phyloP scores from a whole-genome alignment of 2,329 filamentous ascomycete species.

The Cryphonectria nitschkei region DNA sequence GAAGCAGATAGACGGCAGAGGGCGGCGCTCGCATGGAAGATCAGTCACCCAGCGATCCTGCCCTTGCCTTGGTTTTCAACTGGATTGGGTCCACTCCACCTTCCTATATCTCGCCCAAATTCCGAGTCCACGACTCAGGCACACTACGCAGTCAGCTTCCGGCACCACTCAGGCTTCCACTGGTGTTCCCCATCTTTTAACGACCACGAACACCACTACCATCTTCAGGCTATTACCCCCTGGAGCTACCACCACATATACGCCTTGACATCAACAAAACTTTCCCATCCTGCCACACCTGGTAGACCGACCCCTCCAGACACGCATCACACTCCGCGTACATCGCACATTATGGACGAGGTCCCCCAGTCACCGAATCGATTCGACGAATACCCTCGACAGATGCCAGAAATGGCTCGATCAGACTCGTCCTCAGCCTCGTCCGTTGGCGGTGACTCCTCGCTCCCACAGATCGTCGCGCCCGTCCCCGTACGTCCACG shows the following conservation, averaged over 20 bases:
- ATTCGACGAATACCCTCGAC: constrained; percentile 20
- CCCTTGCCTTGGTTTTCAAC: constrained; percentile 22
- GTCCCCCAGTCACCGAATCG: constrained; percentile 19
- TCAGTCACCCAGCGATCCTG: constrained; percentile 12
- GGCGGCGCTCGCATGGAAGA: constrained; percentile 13
- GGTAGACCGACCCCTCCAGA: background rate
- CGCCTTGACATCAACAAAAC: background rate
- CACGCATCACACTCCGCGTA: background rate
- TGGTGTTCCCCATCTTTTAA: constrained; percentile 8
- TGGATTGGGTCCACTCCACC: constrained; percentile 27
- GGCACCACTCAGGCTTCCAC: background rate
- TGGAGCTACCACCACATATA: background rate
- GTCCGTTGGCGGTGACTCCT: constrained; percentile 38
- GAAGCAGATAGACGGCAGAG: background rate
- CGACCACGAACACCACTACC: constrained; percentile 11
- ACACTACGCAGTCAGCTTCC: constrained; percentile 20
- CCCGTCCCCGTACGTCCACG: constrained; percentile 65
- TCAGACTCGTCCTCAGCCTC: constrained; percentile 42
- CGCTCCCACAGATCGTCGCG: constrained; percentile 49
- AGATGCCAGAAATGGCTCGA: constrained; percentile 34
- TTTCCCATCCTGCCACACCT: background rate
- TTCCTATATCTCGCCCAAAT: constrained; percentile 25
- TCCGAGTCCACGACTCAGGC: constrained; percentile 30
- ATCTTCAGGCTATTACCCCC: constrained; percentile 4
- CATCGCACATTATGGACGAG: constrained; percentile 22